Evolutionary conservation across 73 alveolate genomes (phyloP).

Genomic region (Paramecium sexaurelia): DNA sequence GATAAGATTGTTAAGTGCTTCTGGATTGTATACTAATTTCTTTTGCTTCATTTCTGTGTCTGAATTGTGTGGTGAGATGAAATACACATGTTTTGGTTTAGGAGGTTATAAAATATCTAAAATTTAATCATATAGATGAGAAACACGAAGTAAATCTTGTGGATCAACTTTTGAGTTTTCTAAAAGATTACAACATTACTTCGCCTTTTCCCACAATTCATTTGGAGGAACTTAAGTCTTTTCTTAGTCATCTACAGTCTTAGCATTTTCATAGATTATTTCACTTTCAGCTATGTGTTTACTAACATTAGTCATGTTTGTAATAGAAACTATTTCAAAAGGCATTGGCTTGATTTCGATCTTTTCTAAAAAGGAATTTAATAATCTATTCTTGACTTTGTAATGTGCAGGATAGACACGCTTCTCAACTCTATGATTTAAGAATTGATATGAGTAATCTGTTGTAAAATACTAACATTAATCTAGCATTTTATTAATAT

Average conservation of each 20-base stretch:
- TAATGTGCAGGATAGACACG: not conserved
- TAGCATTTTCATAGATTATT: constrained; percentile 18
- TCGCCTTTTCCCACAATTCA: constrained; percentile 11
- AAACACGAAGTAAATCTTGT: not conserved
- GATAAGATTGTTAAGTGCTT: not conserved
- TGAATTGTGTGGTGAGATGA: constrained; percentile 11
- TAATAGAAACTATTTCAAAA: not conserved
- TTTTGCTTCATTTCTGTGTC: not conserved
- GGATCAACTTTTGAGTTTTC: not conserved
- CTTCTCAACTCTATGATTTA: not conserved
- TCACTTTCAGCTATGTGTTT: constrained; percentile 13
- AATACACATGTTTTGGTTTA: not conserved
- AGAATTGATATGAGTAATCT: not conserved
- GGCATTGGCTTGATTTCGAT: not conserved
- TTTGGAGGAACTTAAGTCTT: constrained; percentile 19
- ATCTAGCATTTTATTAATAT: not conserved
- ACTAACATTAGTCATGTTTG: not conserved
- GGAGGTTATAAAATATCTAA: not conserved
- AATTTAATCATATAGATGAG: not conserved
- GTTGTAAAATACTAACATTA: constrained; percentile 18
- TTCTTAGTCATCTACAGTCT: constrained; percentile 5
- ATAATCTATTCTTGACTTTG: not conserved
- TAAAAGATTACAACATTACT: not conserved
- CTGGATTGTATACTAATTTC: not conserved
- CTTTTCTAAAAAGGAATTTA: not conserved